Percentiles rank a stretch among this genome's conserved stretches.
These are phyloP conservation scores for Yamadazyma phyllophila DNA, from an alignment of 805 yeast genomes.

Conservation along the genomic window DNA sequence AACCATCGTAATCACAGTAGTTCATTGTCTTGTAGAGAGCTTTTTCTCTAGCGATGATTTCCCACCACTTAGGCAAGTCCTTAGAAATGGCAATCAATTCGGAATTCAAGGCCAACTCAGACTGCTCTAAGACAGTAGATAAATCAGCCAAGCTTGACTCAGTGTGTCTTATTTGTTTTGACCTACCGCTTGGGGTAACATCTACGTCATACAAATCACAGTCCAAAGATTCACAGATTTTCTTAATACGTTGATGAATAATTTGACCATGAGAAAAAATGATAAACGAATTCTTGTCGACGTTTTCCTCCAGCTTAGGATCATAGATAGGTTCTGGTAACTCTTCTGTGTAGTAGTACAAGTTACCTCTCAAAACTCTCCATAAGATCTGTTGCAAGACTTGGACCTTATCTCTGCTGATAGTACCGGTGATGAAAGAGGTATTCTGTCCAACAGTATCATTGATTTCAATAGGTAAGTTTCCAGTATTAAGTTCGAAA, in stretches of 20 bases:
- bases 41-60: slow-evolving; percentile 65
- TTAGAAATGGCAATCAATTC: slow-evolving; percentile 79
- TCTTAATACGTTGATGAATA: slow-evolving; percentile 67
- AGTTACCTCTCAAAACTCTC: slow-evolving; percentile 91
- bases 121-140: slow-evolving; percentile 32
- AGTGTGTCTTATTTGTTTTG: slow-evolving; percentile 27
- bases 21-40: slow-evolving; percentile 78
- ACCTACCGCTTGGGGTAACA: slow-evolving; percentile 24
- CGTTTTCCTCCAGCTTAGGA: slow-evolving; percentile 49
- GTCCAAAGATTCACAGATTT: slow-evolving; percentile 87
- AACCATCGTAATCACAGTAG: slow-evolving; percentile 73
- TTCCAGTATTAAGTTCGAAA: slow-evolving; percentile 31
- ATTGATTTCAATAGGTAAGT: slow-evolving; percentile 22
- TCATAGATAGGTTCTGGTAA: slow-evolving; percentile 70
- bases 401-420: slow-evolving; percentile 65
- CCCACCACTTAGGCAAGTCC: slow-evolving; percentile 73
- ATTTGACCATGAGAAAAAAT: slow-evolving; percentile 89
- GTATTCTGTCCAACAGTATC: slow-evolving; percentile 36
- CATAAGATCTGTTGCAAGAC: slow-evolving; percentile 80
- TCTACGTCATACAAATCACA: slow-evolving; percentile 72
- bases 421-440: slow-evolving; percentile 73
- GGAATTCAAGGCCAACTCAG: slow-evolving; percentile 61
- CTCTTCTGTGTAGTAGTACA: slow-evolving; percentile 72
- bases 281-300: slow-evolving; percentile 79
- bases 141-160: slow-evolving; percentile 31